phyloP scores from a whole-genome alignment of 768 basidiomycete genomes.

The Fistulinella prunicolor region DNA sequence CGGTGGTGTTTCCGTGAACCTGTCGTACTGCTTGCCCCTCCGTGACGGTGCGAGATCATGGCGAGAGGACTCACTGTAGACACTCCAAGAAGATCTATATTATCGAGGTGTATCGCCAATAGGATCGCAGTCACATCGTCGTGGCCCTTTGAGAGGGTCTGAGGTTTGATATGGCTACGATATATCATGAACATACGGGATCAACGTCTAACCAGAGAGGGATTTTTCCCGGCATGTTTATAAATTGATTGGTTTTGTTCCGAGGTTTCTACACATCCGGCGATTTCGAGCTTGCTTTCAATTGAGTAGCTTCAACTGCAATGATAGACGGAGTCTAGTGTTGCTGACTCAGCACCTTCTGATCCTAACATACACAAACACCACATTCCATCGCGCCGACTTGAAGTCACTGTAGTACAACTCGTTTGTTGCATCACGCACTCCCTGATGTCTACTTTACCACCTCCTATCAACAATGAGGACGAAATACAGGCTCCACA shows the following conservation, averaged over 20 bases:
- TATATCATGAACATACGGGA: slow-evolving; percentile 43
- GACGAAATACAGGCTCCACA: slow-evolving; percentile 56
- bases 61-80: slow-evolving; percentile 57
- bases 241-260: background rate
- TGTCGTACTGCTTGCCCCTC: slow-evolving; percentile 27
- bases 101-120: slow-evolving; percentile 63
- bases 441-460: slow-evolving; percentile 24
- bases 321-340: no score
- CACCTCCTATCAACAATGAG: slow-evolving; percentile 37
- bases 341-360: slow-evolving; percentile 1
- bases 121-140: slow-evolving; percentile 87
- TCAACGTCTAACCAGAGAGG: slow-evolving; percentile 64
- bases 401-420: background rate
- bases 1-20: slow-evolving; percentile 80
- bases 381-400: background rate
- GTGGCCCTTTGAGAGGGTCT: slow-evolving; percentile 67
- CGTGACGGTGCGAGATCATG: background rate
- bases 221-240: slow-evolving; percentile 11
- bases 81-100: slow-evolving; percentile 73
- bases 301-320: no score
- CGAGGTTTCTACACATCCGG: no score
- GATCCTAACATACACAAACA: slow-evolving; percentile 28
- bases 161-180: background rate
- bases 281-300: no score
- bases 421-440: background rate